A percentile compares a stretch with the other conserved stretches of the same genome.
Evolutionary conservation across 352 stramenopile species (phyloP).

Genomic region (Phytophthora gonapodyides): DNA sequence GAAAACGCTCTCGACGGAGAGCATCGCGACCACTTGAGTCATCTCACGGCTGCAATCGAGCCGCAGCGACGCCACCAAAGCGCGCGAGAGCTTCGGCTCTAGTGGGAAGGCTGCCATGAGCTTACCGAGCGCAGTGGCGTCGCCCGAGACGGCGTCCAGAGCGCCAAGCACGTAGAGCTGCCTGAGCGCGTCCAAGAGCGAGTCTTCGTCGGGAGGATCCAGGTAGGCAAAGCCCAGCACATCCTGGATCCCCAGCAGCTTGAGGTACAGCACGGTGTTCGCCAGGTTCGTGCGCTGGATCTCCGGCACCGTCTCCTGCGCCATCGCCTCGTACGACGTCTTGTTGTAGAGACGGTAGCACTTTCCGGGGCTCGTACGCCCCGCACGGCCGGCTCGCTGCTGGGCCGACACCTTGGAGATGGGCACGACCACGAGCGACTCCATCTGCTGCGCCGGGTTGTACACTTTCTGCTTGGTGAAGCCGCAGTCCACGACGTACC

Average conservation of each 20-base stretch:
- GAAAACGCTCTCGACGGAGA: constrained; percentile 85
- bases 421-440: constrained; percentile 91
- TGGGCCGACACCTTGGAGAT: constrained; percentile 96
- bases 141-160: constrained; percentile 46
- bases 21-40: constrained; percentile 79
- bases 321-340: constrained; percentile 94
- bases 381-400: constrained; percentile 95
- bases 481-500: constrained; percentile 77
- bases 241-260: constrained; percentile 72
- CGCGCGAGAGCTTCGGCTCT: constrained; percentile 69
- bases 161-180: constrained; percentile 75
- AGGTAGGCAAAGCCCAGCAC: constrained; percentile 74
- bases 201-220: constrained; percentile 70
- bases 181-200: constrained; percentile 74
- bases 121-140: constrained; percentile 63
- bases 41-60: constrained; percentile 68
- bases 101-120: constrained; percentile 88
- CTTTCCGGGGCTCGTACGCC: constrained; percentile 96
- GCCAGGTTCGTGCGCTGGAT: constrained; percentile 96
- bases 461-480: constrained; percentile 95
- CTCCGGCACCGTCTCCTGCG: constrained; percentile 98
- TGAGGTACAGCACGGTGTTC: constrained; percentile 94
- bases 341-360: constrained; percentile 99
- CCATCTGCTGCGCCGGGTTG: constrained; percentile 73
- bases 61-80: constrained; percentile 64